phyloP scores from a whole-genome alignment of 2,329 filamentous ascomycete genomes.

The Aulographum hederae region DNA sequence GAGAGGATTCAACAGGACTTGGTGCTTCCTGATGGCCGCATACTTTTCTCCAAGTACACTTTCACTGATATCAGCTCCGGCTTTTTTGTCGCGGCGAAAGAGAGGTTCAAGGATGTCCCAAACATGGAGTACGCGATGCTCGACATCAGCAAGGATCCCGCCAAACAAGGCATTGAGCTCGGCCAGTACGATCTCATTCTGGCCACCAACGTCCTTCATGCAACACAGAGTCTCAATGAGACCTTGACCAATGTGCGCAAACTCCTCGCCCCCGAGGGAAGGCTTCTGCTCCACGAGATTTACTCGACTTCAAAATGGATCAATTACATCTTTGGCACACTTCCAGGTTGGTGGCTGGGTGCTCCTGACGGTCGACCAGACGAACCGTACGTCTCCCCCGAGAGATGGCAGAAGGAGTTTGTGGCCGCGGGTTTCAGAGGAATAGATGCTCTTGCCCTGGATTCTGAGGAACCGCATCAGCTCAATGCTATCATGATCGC shows the following conservation, averaged over 20 bases:
- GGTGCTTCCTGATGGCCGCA: neutral
- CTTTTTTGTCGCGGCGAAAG: neutral
- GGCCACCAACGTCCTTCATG: neutral
- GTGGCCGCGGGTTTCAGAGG: neutral
- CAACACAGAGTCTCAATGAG: neutral
- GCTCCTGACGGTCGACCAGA: neutral
- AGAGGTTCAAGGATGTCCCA: neutral
- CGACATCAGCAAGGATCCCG: neutral
- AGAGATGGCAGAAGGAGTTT: neutral
- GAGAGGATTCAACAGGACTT: neutral
- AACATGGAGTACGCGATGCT: neutral
- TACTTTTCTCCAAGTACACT: constrained; percentile 1
- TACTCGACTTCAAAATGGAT: neutral
- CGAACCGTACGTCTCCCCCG: neutral
- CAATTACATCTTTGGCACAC: neutral
- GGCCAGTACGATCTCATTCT: neutral
- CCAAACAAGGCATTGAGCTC: neutral
- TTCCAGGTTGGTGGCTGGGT: neutral
- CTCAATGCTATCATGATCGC: too few species aligned
- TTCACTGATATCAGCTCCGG: neutral
- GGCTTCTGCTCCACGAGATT: neutral
- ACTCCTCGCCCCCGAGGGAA: neutral
- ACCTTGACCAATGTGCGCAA: neutral
- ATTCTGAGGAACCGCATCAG: too few species aligned
- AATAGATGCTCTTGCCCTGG: too few species aligned